Conservation (phyloP, 129 eudicot genomes). For the Pittosporum tobira region DNA sequence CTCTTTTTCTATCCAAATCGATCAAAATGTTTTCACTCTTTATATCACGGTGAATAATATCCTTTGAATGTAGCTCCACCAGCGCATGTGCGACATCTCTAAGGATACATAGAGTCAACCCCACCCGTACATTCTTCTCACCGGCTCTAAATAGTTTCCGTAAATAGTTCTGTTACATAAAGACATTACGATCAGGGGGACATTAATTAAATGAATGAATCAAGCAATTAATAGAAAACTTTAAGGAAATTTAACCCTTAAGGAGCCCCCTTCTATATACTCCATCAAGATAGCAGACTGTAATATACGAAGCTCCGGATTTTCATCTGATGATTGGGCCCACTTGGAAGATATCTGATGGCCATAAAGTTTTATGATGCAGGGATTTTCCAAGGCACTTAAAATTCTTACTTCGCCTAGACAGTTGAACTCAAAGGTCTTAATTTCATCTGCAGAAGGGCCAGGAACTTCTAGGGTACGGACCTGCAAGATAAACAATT, state of each 20-base stretch:
- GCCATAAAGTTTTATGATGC: constrained; percentile 77
- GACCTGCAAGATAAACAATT: constrained; percentile 43
- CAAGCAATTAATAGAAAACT: background rate
- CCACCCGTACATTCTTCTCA: constrained; percentile 49
- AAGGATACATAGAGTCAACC: constrained; percentile 42
- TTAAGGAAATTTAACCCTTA: constrained; percentile 35
- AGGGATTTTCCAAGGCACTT: constrained; percentile 58
- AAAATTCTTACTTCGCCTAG: constrained; percentile 83
- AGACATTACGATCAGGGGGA: constrained; percentile 7
- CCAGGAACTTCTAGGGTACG: constrained; percentile 51
- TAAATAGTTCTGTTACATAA: constrained; percentile 44
- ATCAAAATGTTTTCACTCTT: constrained; percentile 81
- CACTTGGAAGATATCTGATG: constrained; percentile 76
- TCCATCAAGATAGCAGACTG: constrained; percentile 85
- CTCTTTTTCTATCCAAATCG: constrained; percentile 45
- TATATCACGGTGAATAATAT: constrained; percentile 90
- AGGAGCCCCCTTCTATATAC: constrained; percentile 80
- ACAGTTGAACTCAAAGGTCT: constrained; percentile 65
- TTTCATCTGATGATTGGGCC: constrained; percentile 44
- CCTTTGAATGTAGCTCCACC: constrained; percentile 67
- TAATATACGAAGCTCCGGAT: constrained; percentile 42
- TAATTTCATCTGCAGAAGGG: constrained; percentile 50
- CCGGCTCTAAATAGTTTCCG: constrained; percentile 54
- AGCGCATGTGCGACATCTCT: constrained; percentile 75
- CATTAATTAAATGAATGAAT: background rate